Base-by-base conservation (phyloP, 805 yeast species). In the Suhomyces sp. region DNA sequence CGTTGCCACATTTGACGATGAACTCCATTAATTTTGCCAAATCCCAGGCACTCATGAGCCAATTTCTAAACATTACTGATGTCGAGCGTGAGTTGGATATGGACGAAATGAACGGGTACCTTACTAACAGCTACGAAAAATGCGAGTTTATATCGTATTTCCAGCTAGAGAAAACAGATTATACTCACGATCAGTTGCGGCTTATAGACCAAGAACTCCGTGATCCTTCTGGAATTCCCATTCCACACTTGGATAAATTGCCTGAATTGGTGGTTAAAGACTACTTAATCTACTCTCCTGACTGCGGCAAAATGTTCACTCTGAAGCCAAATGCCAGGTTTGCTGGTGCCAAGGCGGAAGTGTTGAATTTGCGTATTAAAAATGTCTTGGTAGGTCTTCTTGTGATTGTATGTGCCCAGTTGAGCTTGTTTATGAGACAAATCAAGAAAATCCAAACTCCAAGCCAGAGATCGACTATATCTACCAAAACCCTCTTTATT, bases 251-350 rank as follows among this genome's bases (percentile, higher is more conserved):
- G 31, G 19, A 24, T 13, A 54, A 62, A 1, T 64, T 86, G 5
- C 97, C 97, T 0, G 61, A 67, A 0, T 57, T 92, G 15, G 71
- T 70, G 31, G 61, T 92, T 8, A 66, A 78, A 2, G 69, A 78
- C 9, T 90, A 87, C 6, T 56, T 90, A 12, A 54, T 90, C 17
- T 91, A 88, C 62, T 90, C 97, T 0, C 97, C 97, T 0, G 96
- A 92, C 64, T 92, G 98, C 73, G 96, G 92, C 0, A 63, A 86
- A 2, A 64, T 80, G 2, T 55, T 89, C 4, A 65, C 56, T 12
- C 35, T 38, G 31, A 60, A 59, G 26, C 58, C 60, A 6, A 55
- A 54, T 5, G 49, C 51, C 4, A 53, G 52, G 4, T 58, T 73
- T 33, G 52, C 69, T 5, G 97, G 97, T 1, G 70, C 79, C n/a